A percentile compares a stretch with the other conserved stretches of the same genome.
Conservation (phyloP, 2,329 filamentous ascomycete genomes). For the Clonostachys sp. region DNA sequence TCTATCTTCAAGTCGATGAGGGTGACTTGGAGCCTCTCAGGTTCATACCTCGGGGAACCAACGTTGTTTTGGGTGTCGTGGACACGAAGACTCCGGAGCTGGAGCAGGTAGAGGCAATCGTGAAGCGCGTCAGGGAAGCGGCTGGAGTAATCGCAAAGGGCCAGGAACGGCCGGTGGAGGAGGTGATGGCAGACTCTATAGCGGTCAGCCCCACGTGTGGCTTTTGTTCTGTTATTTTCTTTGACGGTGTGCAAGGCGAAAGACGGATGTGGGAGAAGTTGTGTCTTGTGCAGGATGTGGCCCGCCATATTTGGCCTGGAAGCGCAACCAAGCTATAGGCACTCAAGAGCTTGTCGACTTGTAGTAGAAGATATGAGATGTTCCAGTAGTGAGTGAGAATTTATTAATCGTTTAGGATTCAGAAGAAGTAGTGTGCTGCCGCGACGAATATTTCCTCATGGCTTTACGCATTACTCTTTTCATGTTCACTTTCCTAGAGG, state of each 20-base stretch:
- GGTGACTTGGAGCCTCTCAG: conserved; percentile 60
- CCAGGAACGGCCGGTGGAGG: conserved; percentile 52
- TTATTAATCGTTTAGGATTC: no score
- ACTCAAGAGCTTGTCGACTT: no score
- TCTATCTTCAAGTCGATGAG: conserved; percentile 59
- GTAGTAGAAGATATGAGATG: no score
- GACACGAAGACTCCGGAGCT: conserved; percentile 56
- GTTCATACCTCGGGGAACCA: conserved; percentile 53
- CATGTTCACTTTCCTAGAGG: no score
- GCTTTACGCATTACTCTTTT: no score
- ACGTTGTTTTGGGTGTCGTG: conserved; percentile 56
- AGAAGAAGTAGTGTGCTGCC: no score
- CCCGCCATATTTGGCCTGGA: conserved; percentile 56
- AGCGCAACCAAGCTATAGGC: no score
- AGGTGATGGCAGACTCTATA: conserved; percentile 52
- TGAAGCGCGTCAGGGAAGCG: conserved; percentile 47
- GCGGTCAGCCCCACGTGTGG: conserved; percentile 68
- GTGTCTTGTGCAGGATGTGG: conserved; percentile 61
- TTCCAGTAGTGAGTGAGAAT: no score
- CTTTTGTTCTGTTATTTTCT: conserved; percentile 62
- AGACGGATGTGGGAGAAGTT: conserved; percentile 70
- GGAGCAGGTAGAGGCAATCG: conserved; percentile 51
- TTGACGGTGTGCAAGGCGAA: conserved; percentile 50
- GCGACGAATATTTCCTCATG: no score
- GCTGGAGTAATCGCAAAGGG: conserved; percentile 65